Percentiles rank a stretch among this genome's conserved stretches.
Evolutionary conservation across 202 grass and related monocot genomes (phyloP).

Genomic region (Dendrocalamus latiflorus): DNA sequence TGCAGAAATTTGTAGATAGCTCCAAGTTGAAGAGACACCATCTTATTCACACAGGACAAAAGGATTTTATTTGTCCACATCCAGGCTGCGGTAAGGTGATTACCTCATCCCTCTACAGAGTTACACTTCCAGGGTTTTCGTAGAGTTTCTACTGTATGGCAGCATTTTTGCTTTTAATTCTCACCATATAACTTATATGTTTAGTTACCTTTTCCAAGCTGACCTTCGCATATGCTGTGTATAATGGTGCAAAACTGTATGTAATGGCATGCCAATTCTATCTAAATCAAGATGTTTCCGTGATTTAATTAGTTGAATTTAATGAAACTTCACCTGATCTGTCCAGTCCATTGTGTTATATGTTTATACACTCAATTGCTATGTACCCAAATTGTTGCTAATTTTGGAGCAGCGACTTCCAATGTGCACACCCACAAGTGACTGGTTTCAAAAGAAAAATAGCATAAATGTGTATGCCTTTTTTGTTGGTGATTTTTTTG

Average conservation of each 20-base stretch:
- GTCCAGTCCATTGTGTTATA: neutral
- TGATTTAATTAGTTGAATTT: neutral
- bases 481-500: neutral
- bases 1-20: conserved; percentile 93
- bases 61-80: conserved; percentile 78
- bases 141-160: neutral
- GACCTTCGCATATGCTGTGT: neutral
- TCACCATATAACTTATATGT: neutral
- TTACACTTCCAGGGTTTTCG: neutral
- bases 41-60: conserved; percentile 89
- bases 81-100: conserved; percentile 92
- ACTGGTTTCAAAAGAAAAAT: neutral
- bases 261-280: neutral
- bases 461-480: neutral
- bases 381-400: neutral
- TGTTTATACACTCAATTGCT: neutral
- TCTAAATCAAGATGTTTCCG: neutral
- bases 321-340: neutral
- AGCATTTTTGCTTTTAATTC: neutral
- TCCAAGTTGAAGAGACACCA: conserved; percentile 94
- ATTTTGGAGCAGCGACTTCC: neutral
- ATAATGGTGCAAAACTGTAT: neutral
- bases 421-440: neutral
- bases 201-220: neutral
- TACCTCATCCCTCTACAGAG: conserved; percentile 8